Evolutionary conservation across 306 rosid species (phyloP), one percentile per base, ranked within the genome.

Genomic region (Gleditsia sinensis): DNA sequence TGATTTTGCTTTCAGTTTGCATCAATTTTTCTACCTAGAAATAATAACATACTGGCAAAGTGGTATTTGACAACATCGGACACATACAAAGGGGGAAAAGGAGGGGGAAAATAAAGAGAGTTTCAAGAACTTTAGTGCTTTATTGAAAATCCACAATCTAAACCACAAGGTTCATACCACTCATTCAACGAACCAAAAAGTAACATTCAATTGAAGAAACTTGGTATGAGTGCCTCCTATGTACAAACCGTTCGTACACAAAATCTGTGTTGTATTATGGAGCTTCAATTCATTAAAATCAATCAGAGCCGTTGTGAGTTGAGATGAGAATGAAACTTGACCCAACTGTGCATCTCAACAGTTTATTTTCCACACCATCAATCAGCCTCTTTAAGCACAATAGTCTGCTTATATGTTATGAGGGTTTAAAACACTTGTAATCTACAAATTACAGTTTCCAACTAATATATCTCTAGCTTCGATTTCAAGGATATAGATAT

Each of bases 201-300:
- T 60, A 36, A 55, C 56, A 62, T 75, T 70, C 58, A 21, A 51
- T 20, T 62, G 33, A 75, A 69, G 32, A 69, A 63, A 69, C 9
- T 39, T 33, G 45, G n/a, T 17, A 53, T 51, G 36, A 57, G 49
- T 57, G 3, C 27, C 62, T 13, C 58, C 20, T 9, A 19, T 32
- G 20, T 33, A 33, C 3, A 66, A 66, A 23, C 17, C 6, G 65
- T 54, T 45, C 33, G 30, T 65, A 46, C 36, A 32, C 11, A 51
- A 53, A 51, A 71, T 28, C n/a, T 9, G 14, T 51, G 20, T n/a
- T 53, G 36, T 46, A 32, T 12, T 20, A 57, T 25, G 60, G 24
- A 59, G 36, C 75, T 67, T 58, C 64, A 57, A 66, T 25, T 12
- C 14, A 57, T 34, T 25, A 42, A n/a, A 55, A 65, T 45, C 57